phyloP scores from a whole-genome alignment of 2,329 filamentous ascomycete species.

The Aureobasidium lini region DNA sequence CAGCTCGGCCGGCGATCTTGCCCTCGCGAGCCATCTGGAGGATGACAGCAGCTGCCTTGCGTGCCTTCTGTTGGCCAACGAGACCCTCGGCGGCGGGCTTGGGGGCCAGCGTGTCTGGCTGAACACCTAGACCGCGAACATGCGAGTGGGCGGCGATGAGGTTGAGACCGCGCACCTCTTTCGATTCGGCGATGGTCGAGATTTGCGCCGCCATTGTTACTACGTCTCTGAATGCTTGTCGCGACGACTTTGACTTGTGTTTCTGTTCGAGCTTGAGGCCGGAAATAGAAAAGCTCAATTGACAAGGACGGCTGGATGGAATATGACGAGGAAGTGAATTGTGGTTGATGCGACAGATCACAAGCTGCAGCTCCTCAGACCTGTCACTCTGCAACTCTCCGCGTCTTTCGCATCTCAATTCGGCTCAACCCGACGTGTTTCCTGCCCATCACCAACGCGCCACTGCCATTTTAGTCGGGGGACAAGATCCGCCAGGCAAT shows the following conservation, averaged over 20 bases:
- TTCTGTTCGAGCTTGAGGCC: background rate
- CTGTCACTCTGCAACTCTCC: background rate
- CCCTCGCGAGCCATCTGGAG: conserved; percentile 98
- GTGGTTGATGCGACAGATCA: background rate
- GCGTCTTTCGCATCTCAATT: background rate
- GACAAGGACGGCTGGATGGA: background rate
- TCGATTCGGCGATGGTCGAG: conserved; percentile 84
- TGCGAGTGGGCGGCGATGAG: conserved; percentile 98
- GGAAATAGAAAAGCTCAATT: background rate
- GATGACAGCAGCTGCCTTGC: conserved; percentile 92
- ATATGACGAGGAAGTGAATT: background rate
- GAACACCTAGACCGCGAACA: conserved; percentile 90
- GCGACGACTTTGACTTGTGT: background rate
- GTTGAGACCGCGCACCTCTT: conserved; percentile 92
- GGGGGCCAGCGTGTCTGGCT: conserved; percentile 83
- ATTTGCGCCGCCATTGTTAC: conserved; percentile 34
- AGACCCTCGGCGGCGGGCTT: conserved; percentile 80
- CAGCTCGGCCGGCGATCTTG: conserved; percentile 92
- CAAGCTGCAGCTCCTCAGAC: background rate
- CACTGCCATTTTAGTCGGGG: background rate
- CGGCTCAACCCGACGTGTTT: background rate
- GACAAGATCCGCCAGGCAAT: background rate
- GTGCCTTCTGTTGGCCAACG: conserved; percentile 91
- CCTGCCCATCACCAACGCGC: background rate
- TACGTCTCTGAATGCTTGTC: background rate